Evolutionary conservation across 495 filamentous ascomycete genomes (phyloP), one percentile per base, ranked within the genome.

Genomic region (Penicillium parvum): DNA sequence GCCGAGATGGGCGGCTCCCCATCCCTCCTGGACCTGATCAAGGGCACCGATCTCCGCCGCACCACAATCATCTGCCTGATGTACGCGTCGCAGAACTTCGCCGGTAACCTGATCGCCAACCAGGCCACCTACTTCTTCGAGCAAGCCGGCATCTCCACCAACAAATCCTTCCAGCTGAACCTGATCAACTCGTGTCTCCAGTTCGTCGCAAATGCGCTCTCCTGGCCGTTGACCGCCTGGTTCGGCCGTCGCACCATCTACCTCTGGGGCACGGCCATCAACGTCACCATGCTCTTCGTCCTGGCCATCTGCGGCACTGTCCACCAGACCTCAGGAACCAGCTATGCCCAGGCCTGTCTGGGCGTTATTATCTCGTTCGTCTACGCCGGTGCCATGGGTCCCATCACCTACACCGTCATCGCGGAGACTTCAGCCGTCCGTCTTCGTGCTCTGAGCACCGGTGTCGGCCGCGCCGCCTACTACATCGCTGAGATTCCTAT

Each of bases 1-100:
- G 68, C 79, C 37, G 74, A 79, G 23, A 74, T 75, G 32, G 78
- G 77, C 17, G 69, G 60, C 27, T 64, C 73, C 12, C 75, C 81
- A 10, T 72, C 63, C 21, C 82, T 82, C 50, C 51, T 71, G 45
- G 84, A 87, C 53, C 79, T 83, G 58, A 79, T 85, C 65, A 82
- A 78, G 57, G 82, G 83, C 0, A 74, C 76, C 11, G 79, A 88
- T 49, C 62, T 77, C 26, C 72, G 80, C 19, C 79, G 84, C 29
- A 88, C 84, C 3, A 74, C 78, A 60, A 83, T 85, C 52, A 74
- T 77, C 26, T 81, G 76, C 51, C 73, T 80, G 72, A 73, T 81
- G 40, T 66, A 66, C 25, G 58, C 60, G 1, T 64, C 63, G 3
- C 63, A 66, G 55, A 66, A 66, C 30, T 56, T 66, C 10, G 57